phyloP scores from a whole-genome alignment of 139 green algal species.

The Chloropicon primus region DNA sequence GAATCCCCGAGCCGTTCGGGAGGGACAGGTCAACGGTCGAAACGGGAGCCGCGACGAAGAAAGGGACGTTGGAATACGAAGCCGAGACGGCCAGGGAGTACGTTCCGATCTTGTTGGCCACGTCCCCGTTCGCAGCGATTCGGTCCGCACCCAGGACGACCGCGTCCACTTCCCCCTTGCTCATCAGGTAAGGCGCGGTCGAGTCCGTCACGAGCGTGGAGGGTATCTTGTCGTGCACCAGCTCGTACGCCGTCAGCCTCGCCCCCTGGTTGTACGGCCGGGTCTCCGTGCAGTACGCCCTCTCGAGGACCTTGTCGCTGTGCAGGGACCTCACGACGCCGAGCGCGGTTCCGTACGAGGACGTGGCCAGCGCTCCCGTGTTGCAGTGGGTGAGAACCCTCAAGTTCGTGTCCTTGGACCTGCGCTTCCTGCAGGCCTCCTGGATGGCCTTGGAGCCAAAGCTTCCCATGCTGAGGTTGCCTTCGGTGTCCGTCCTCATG shows the following conservation, averaged over 20 bases:
- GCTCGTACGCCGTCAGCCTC: constrained; percentile 87
- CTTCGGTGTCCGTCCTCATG: constrained; percentile 60
- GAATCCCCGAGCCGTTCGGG: constrained; percentile 52
- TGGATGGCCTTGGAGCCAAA: constrained; percentile 59
- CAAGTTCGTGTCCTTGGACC: constrained; percentile 19
- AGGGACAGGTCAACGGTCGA: constrained; percentile 58
- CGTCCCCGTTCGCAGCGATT: constrained; percentile 43
- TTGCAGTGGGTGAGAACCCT: constrained; percentile 93
- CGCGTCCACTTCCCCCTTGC: constrained; percentile 58
- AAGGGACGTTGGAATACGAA: constrained; percentile 57
- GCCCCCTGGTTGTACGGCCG: constrained; percentile 72
- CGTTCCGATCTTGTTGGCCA: constrained; percentile 78
- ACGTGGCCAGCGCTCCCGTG: constrained; percentile 85
- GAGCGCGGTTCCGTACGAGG: constrained; percentile 80
- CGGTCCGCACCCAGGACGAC: constrained; percentile 90
- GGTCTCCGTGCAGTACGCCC: constrained; percentile 79
- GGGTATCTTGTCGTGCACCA: constrained; percentile 77
- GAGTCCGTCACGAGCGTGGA: constrained; percentile 82
- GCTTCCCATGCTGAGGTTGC: constrained; percentile 70
- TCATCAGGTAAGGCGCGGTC: constrained; percentile 70
- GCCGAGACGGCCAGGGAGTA: constrained; percentile 45
- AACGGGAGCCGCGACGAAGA: constrained; percentile 84
- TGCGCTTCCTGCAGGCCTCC: constrained; percentile 14
- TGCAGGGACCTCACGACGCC: constrained; percentile 58
- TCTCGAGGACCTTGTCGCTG: constrained; percentile 54